Evolutionary conservation across 1,284 basidiomycete species (phyloP).

Genomic region (Grifola frondosa): DNA sequence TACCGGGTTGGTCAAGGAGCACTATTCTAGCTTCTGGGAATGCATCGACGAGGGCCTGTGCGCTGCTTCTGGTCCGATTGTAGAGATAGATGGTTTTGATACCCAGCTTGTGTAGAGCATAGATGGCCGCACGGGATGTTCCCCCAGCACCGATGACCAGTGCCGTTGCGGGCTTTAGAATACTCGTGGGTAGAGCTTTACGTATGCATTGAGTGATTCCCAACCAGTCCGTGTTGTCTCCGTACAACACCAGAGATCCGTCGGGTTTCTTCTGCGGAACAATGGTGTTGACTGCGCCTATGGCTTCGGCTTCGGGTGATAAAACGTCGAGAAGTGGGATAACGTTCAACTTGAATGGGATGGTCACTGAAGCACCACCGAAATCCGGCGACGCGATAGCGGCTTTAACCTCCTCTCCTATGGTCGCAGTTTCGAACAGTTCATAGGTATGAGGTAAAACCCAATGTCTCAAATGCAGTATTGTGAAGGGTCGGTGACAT

Average conservation of each 20-base stretch:
- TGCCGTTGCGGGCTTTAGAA: conserved; percentile 45
- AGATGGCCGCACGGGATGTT: conserved; percentile 89
- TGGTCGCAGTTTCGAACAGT: conserved; percentile 70
- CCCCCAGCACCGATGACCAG: conserved; percentile 93
- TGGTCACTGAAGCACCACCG: conserved; percentile 95
- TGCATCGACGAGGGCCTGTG: conserved; percentile 60
- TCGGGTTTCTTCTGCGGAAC: conserved; percentile 50
- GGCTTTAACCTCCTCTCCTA: conserved; percentile 66
- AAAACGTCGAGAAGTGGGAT: conserved; percentile 78
- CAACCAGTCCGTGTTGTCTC: conserved; percentile 94
- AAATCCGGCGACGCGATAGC: conserved; percentile 73
- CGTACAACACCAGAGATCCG: conserved; percentile 58
- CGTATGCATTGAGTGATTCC: conserved; percentile 71
- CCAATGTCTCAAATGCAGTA: conserved; percentile 79
- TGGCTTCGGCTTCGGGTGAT: conserved; percentile 76
- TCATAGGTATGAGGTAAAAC: conserved; percentile 82
- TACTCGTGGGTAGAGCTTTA: conserved; percentile 36
- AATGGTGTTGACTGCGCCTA: conserved; percentile 94
- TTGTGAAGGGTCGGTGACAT: conserved; percentile 95
- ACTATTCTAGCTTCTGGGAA: conserved; percentile 70
- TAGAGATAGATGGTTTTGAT: conserved; percentile 75
- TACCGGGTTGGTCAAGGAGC: conserved; percentile 58
- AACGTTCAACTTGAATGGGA: conserved; percentile 89
- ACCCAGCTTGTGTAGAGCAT: conserved; percentile 75
- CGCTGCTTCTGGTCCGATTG: conserved; percentile 81